Evolutionary conservation across 495 filamentous ascomycete genomes (phyloP).

Genomic region (Penicilliopsis zonata): DNA sequence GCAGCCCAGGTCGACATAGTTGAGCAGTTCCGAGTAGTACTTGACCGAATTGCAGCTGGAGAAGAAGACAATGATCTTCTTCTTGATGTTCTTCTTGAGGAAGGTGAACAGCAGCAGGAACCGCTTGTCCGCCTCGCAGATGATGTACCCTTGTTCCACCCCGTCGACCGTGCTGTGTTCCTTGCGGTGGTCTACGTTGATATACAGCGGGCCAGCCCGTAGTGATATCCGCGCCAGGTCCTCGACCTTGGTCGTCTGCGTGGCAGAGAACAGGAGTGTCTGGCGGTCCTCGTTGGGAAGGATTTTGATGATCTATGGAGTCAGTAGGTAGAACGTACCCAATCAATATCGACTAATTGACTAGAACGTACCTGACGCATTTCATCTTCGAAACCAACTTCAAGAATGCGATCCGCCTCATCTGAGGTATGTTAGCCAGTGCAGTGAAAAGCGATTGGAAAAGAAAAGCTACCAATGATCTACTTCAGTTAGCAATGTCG

Average conservation of each 20-base stretch:
- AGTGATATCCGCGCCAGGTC: conserved; percentile 91
- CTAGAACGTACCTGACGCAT: too few species aligned
- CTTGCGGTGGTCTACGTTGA: conserved; percentile 77
- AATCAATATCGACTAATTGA: too few species aligned
- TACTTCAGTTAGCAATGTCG: too few species aligned
- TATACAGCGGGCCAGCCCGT: conserved; percentile 83
- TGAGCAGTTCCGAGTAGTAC: conserved; percentile 85
- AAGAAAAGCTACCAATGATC: conserved; percentile 21
- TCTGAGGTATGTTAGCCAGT: conserved; percentile 29
- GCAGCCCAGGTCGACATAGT: conserved; percentile 94
- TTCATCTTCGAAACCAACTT: conserved; percentile 97
- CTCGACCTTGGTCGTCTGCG: conserved; percentile 97
- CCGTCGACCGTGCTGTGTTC: conserved; percentile 81
- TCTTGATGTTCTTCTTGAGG: conserved; percentile 78
- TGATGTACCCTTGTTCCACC: conserved; percentile 87
- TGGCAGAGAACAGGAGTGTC: conserved; percentile 95
- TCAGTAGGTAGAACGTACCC: too few species aligned
- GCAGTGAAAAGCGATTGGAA: background rate
- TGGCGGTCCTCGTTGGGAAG: conserved; percentile 80
- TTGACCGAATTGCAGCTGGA: conserved; percentile 90
- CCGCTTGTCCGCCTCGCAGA: conserved; percentile 85
- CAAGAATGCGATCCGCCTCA: conserved; percentile 87
- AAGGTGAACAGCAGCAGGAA: conserved; percentile 95
- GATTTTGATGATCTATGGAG: conserved; percentile 94
- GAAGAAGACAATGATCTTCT: conserved; percentile 97